Evolutionary conservation across 257 asterid genomes (phyloP).

Genomic region (Nicotiana noctiflora): DNA sequence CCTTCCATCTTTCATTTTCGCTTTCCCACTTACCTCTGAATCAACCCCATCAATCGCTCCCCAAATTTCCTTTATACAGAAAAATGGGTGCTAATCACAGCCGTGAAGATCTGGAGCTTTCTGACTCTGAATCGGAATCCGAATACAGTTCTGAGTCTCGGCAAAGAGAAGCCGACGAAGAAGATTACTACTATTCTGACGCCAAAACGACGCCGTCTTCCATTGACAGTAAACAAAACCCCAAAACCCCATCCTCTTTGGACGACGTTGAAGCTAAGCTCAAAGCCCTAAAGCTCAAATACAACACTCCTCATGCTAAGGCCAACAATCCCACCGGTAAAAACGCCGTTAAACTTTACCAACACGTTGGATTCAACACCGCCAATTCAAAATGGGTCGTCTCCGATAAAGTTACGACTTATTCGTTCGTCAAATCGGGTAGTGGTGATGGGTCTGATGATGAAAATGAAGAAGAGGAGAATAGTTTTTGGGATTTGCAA

Average conservation of each 20-base stretch:
- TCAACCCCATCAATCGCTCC: slow-evolving; percentile 12
- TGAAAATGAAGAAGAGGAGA: slow-evolving; percentile 36
- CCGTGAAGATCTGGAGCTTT: slow-evolving; percentile 61
- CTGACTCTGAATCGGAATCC: slow-evolving; percentile 66
- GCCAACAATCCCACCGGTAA: slow-evolving; percentile 21
- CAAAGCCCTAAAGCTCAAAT: slow-evolving; percentile 78
- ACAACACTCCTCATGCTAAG: slow-evolving; percentile 19
- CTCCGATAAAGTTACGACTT: slow-evolving; percentile 45
- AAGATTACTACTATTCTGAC: slow-evolving; percentile 36
- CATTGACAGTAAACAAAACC: slow-evolving; percentile 19
- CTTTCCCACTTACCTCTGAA: neutral
- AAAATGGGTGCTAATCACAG: slow-evolving; percentile 84
- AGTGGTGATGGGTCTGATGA: slow-evolving; percentile 35
- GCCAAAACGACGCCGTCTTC: slow-evolving; percentile 57
- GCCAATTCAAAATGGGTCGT: slow-evolving; percentile 63
- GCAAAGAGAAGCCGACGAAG: slow-evolving; percentile 22
- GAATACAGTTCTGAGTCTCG: slow-evolving; percentile 41
- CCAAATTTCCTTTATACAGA: neutral
- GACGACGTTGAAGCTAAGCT: slow-evolving; percentile 78
- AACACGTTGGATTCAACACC: slow-evolving; percentile 45
- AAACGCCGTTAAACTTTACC: slow-evolving; percentile 69
- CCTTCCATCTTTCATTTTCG: neutral
- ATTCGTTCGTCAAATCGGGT: slow-evolving; percentile 44
- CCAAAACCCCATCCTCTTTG: slow-evolving; percentile 57
- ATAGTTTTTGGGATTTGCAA: slow-evolving; percentile 54